These are phyloP conservation scores for Daldinia decipiens DNA, from an alignment of 495 filamentous ascomycete genomes.

Conservation along the genomic window DNA sequence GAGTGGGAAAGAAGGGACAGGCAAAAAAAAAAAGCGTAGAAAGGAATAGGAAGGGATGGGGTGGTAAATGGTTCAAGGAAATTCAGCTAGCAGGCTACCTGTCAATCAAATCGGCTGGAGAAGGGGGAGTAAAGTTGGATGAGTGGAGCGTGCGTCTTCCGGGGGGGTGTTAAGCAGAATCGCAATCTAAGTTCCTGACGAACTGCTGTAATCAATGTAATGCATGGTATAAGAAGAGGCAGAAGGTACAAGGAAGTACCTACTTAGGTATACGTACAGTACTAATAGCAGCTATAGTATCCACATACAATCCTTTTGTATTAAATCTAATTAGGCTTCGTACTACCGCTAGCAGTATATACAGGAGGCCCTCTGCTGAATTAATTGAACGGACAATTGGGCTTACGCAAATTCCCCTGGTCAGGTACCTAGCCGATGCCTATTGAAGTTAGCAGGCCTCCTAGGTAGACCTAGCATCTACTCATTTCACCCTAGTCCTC, in stretches of 20 bases:
- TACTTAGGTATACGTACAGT: background rate
- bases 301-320: constrained; percentile 20
- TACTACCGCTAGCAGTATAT: constrained; percentile 30
- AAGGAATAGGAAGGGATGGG: constrained; percentile 50
- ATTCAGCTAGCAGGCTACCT: constrained; percentile 21
- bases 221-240: constrained; percentile 11
- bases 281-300: background rate
- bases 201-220: constrained; percentile 42
- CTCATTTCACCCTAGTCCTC: constrained; percentile 30
- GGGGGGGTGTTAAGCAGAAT: background rate
- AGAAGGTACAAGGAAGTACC: constrained; percentile 4
- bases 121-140: constrained; percentile 45
- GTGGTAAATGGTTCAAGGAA: constrained; percentile 46
- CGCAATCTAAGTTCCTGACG: constrained; percentile 34
- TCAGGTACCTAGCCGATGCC: constrained; percentile 36
- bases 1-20: constrained; percentile 34
- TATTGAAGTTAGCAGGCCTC: constrained; percentile 27
- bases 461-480: constrained; percentile 16
- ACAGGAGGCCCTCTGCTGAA: constrained; percentile 7
- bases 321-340: constrained; percentile 13
- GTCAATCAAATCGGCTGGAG: constrained; percentile 40
- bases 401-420: constrained; percentile 27
- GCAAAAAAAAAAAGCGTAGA: constrained; percentile 28
- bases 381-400: constrained; percentile 11
- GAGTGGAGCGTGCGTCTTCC: constrained; percentile 36